Evolutionary conservation across 208 protist genomes (phyloP), one percentile per base, ranked within the genome.

Genomic region (Vickermania spadyakhi): DNA sequence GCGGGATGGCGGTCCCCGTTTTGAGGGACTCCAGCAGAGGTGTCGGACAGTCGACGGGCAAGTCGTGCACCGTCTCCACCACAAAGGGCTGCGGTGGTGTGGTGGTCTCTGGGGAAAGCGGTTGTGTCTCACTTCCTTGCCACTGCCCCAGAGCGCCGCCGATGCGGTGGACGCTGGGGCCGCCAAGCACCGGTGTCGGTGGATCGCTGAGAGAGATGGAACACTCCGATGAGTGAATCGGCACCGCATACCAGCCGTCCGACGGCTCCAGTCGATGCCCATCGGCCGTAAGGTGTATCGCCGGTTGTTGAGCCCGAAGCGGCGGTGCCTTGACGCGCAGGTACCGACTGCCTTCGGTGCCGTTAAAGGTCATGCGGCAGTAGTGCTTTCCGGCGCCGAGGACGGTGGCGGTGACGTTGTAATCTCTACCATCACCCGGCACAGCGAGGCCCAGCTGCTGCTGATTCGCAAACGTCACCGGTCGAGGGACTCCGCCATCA

Each of bases 381-480:
- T 76, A 79, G 67, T 93, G 86, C 60, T 75, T 75, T 41, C 31
- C 23, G 41, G 62, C 68, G 3, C 58, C 71, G 41, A 77, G 70
- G 30, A 93, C 68, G 0, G 77, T 56, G 2, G 86, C 72, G 22
- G 70, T 84, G 23, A 93, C 70, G 36, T 85, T 61, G 64, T 93
- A 93, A 31, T 85, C 73, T 23, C 69, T 77, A 3, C 86, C 86
- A 60, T 93, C 86, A 1, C 69, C 72, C 0, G 86, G 86, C 2
- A 93, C 83, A 45, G 76, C 78, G 0, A 93, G 72, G 1, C 71
- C 60, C 14, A 59, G 52, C 4, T 59, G 14, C 18, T 31, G 13
- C 41, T 64, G 68, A n/a, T 61, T 54, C 21, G 76, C 67, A 14
- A 91, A 75, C 1, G 61, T 58, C 0, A 91, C 75, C 1, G 76